Base-by-base conservation (phyloP, 768 basidiomycete genomes). In the Cytidiella melzeri region DNA sequence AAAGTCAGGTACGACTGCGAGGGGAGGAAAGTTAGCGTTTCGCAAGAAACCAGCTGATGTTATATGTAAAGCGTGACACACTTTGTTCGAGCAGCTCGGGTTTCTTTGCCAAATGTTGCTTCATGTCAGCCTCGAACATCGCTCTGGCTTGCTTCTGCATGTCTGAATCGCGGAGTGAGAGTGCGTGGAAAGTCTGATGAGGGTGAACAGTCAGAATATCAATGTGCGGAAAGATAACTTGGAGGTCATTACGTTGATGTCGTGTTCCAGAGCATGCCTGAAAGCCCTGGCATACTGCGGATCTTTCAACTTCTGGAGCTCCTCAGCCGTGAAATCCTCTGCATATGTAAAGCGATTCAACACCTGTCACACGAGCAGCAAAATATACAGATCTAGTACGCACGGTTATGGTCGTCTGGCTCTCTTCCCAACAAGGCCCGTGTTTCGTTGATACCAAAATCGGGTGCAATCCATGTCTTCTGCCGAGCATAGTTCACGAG, bases 71-170 rank as follows among this genome's bases (percentile, higher is more conserved):
- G 2, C 6, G 26, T 11, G 21, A 61, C 71, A 43, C 48, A 80
- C 79, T 52, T 39, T 77, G 64, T 30, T 82, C 75, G 9, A 76
- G 74, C 53, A 84, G 82, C 69, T 73, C 73, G 3, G 80, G 79
- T 57, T 75, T 81, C 58, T 74, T 74, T 10, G 67, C 70, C 15
- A 84, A 63, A 50, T 73, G 73, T 48, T 70, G 57, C 39, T 64
- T 42, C 78, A 83, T 82, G 34, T 68, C 60, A 38, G 66, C 65
- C 21, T 57, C 64, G 57, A 79, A 73, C 4, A 59, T 61, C 15
- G 52, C 59, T 12, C 60, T 64, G 3, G 66, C 69, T 36, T 59
- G 57, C 43, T 59, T 56, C 51, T 74, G 70, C 40, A 73, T 53
- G 12, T 67, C 62, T 13, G 62, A 69, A 13, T 69, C 72, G 24